Evolutionary conservation across 1,139 yeast species (phyloP).

Genomic region (Yamadazyma epiphylla): DNA sequence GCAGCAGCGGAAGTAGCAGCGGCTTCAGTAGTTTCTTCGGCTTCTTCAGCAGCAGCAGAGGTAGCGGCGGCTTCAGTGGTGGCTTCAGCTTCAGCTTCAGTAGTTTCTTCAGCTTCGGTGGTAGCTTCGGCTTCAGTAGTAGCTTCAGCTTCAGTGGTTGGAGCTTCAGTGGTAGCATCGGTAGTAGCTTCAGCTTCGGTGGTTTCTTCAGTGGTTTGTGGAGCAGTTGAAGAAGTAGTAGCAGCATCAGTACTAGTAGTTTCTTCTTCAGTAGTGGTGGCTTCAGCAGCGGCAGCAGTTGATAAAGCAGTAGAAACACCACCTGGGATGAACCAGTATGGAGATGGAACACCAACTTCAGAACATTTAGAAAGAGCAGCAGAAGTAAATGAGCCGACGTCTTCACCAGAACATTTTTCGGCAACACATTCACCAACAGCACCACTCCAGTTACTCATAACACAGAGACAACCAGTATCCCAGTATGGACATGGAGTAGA

Average conservation of each 20-base stretch:
- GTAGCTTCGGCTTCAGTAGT: slow-evolving; percentile 4
- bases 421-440: slow-evolving; percentile 45
- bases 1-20: slow-evolving; percentile 9
- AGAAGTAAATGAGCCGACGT: slow-evolving; percentile 34
- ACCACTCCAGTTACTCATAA: slow-evolving; percentile 47
- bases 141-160: slow-evolving; percentile 2
- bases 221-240: slow-evolving; percentile 1
- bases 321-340: slow-evolving; percentile 42
- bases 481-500: slow-evolving; percentile 49
- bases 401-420: slow-evolving; percentile 33
- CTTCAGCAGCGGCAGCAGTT: slow-evolving; percentile 12
- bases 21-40: slow-evolving; percentile 6
- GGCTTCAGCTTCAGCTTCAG: slow-evolving; percentile 5
- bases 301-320: slow-evolving; percentile 29
- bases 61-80: slow-evolving; percentile 6
- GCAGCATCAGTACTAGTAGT: slow-evolving; percentile 5
- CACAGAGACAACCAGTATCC: slow-evolving; percentile 54
- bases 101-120: slow-evolving; percentile 2
- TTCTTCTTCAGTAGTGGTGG: slow-evolving; percentile 5
- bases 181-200: slow-evolving; percentile 1
- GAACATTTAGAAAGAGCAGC: slow-evolving; percentile 41
- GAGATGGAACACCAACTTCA: slow-evolving; percentile 40
- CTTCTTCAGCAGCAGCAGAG: slow-evolving; percentile 6
- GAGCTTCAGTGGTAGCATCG: slow-evolving; percentile 2
- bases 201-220: slow-evolving; percentile 1